phyloP scores from a whole-genome alignment of 768 basidiomycete species.

The Mycena capillaripes region DNA sequence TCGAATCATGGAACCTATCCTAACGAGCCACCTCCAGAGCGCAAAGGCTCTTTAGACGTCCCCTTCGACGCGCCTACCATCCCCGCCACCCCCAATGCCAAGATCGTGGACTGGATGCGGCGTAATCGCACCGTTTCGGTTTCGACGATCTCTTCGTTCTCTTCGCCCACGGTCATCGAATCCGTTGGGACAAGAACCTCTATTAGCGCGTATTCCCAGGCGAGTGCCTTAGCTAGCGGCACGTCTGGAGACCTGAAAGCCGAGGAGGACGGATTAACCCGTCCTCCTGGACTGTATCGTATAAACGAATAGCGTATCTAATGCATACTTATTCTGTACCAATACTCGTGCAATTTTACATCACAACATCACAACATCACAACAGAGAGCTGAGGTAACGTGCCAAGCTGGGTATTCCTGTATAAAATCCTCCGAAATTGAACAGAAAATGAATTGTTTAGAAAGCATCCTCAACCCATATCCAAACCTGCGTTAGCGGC shows the following conservation, averaged over 20 bases:
- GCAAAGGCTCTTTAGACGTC: background rate
- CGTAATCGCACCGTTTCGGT: constrained; percentile 24
- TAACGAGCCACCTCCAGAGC: background rate
- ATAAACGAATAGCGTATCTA: constrained; percentile 19
- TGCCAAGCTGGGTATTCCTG: too few species aligned
- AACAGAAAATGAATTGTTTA: too few species aligned
- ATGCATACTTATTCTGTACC: background rate
- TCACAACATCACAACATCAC: too few species aligned
- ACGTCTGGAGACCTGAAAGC: background rate
- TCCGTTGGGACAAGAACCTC: constrained; percentile 18
- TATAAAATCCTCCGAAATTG: too few species aligned
- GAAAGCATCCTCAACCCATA: too few species aligned
- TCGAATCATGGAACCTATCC: background rate
- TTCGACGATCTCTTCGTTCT: constrained; percentile 28
- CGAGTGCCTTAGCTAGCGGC: constrained; percentile 3
- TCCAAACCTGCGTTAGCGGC: background rate
- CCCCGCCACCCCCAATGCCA: background rate
- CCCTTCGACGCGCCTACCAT: background rate
- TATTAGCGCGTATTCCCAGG: constrained; percentile 26
- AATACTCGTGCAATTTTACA: too few species aligned
- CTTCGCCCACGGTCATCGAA: constrained; percentile 27
- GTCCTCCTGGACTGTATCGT: constrained; percentile 16
- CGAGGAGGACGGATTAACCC: background rate
- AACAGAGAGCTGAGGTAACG: too few species aligned
- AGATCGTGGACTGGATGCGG: constrained; percentile 25